Evolutionary conservation across 768 basidiomycete genomes (phyloP).

Genomic region (Fibroporia radiculosa): DNA sequence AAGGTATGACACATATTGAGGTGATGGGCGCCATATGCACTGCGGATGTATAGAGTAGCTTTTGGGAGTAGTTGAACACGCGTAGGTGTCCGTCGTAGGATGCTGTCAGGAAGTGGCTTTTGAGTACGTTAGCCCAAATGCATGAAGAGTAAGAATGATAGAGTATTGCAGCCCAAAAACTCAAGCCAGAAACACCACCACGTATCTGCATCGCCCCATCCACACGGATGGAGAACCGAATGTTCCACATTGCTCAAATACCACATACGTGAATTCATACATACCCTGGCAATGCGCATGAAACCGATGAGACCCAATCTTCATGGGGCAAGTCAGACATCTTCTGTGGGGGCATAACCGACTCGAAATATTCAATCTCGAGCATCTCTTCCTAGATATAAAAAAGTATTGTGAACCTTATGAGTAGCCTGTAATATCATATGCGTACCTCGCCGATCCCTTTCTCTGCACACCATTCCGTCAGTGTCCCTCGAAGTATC

Average conservation of each 20-base stretch:
- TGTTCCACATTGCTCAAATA: too few species aligned
- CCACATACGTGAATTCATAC: too few species aligned
- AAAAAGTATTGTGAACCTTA: neutral
- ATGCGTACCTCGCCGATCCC: constrained; percentile 59
- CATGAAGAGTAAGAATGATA: too few species aligned
- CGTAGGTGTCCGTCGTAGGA: constrained; percentile 79
- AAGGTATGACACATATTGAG: constrained; percentile 49
- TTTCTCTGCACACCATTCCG: constrained; percentile 66
- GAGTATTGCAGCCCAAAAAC: too few species aligned
- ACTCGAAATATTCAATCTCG: constrained; percentile 88
- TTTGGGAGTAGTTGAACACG: constrained; percentile 64
- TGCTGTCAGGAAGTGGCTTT: constrained; percentile 64
- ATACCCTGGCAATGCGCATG: constrained; percentile 51
- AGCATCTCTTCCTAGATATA: constrained; percentile 72
- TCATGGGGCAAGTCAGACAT: constrained; percentile 77
- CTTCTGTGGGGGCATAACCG: constrained; percentile 78
- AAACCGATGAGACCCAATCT: constrained; percentile 89
- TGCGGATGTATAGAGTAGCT: constrained; percentile 37
- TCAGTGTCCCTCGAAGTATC: constrained; percentile 62
- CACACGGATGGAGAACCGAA: too few species aligned
- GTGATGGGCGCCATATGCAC: constrained; percentile 64
- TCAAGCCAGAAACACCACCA: too few species aligned
- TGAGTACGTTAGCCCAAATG: neutral
- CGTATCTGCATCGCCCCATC: too few species aligned
- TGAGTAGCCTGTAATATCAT: neutral